Conservation (phyloP, 2,329 filamentous ascomycete genomes). For the Paraconiothyrium brasiliense region DNA sequence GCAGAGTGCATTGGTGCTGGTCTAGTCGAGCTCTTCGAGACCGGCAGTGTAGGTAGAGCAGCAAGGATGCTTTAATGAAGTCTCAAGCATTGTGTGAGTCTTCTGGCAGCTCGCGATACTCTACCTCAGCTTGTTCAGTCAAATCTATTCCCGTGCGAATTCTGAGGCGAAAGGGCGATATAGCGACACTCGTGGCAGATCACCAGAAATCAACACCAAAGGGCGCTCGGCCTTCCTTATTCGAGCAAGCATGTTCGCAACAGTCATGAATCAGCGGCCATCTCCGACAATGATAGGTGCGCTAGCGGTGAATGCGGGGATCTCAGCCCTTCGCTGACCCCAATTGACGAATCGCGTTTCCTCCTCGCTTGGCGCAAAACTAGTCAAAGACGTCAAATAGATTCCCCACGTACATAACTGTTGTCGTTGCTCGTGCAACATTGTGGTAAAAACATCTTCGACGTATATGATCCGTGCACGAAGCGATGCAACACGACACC, state of each 20-base stretch:
- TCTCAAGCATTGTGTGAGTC: not conserved
- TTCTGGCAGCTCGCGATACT: not conserved
- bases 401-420: not conserved
- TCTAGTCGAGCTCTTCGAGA: constrained; percentile 77
- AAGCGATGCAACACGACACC: constrained; percentile 23
- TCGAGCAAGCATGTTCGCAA: constrained; percentile 5
- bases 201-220: not conserved
- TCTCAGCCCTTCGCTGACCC: constrained; percentile 5
- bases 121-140: not conserved
- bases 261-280: constrained; percentile 3
- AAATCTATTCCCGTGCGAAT: not conserved
- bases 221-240: constrained; percentile 3
- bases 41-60: constrained; percentile 75
- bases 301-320: constrained; percentile 5
- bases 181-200: not conserved
- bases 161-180: not conserved
- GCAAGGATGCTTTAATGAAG: constrained; percentile 51
- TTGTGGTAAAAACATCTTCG: not conserved
- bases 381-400: constrained; percentile 8
- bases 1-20: constrained; percentile 76
- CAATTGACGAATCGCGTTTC: constrained; percentile 9
- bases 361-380: constrained; percentile 6
- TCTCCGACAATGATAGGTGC: constrained; percentile 5
- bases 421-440: not conserved
- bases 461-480: not conserved